phyloP scores from a whole-genome alignment of 345 rosid genomes.

The Gossypium mustelinum region DNA sequence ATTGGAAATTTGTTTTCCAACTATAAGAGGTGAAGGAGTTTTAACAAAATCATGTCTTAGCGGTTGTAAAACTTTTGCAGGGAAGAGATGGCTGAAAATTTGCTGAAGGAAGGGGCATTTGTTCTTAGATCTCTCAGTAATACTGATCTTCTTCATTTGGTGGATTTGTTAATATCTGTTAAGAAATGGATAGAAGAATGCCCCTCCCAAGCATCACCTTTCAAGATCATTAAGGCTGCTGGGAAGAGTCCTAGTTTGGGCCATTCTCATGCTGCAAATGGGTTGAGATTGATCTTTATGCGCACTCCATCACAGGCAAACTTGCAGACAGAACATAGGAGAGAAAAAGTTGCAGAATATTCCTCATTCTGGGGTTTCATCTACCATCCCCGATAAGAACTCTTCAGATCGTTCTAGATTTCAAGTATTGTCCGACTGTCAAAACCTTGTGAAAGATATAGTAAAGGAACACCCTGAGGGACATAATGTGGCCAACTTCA shows the following conservation, averaged over 20 bases:
- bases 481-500: conserved; percentile 40
- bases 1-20: neutral
- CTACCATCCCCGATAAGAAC: conserved; percentile 20
- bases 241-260: conserved; percentile 19
- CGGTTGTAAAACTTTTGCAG: conserved; percentile 29
- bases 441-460: conserved; percentile 41
- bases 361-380: conserved; percentile 39
- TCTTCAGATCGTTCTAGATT: conserved; percentile 37
- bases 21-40: neutral
- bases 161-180: conserved; percentile 51
- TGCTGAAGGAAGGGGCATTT: conserved; percentile 57
- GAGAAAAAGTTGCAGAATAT: conserved; percentile 30
- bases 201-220: conserved; percentile 44
- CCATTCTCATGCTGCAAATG: conserved; percentile 32
- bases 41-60: conserved; percentile 7
- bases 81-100: conserved; percentile 51
- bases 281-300: conserved; percentile 46
- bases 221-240: conserved; percentile 31
- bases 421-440: conserved; percentile 49
- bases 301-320: conserved; percentile 22
- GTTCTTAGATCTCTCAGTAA: conserved; percentile 40
- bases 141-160: conserved; percentile 46
- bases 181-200: conserved; percentile 69
- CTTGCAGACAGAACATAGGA: conserved; percentile 12
- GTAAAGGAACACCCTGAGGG: conserved; percentile 54